Conservation (phyloP, 1,139 yeast genomes). For the Blastobotrys ciferrii region DNA sequence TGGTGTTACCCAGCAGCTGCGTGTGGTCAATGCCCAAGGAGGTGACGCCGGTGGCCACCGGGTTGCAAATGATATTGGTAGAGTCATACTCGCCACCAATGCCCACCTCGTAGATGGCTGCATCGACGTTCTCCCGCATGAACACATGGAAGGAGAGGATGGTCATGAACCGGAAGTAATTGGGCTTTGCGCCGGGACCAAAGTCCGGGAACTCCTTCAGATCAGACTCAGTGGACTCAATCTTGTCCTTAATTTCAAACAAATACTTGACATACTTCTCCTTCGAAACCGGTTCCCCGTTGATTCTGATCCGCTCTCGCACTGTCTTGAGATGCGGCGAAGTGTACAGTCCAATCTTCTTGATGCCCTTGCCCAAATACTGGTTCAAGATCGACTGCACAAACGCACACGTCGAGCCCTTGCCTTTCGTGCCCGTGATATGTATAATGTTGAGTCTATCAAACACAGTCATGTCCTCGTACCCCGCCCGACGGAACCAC, state of each 20-base stretch:
- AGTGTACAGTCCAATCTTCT: constrained; percentile 83
- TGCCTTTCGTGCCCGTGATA: constrained; percentile 97
- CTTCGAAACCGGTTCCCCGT: constrained; percentile 82
- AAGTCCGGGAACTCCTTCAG: constrained; percentile 64
- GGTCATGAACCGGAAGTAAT: constrained; percentile 89
- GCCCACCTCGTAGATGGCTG: constrained; percentile 96
- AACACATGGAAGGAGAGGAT: constrained; percentile 88
- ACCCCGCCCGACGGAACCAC: constrained; percentile 87
- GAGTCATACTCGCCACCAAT: constrained; percentile 98
- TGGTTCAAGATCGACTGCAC: constrained; percentile 75
- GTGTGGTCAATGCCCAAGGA: constrained; percentile 93
- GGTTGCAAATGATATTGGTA: constrained; percentile 77
- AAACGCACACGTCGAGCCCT: constrained; percentile 97
- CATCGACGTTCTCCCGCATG: constrained; percentile 78
- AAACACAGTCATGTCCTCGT: constrained; percentile 53
- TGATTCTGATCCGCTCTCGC: constrained; percentile 84
- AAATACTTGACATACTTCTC: constrained; percentile 81
- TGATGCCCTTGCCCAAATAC: constrained; percentile 44
- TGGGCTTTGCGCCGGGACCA: constrained; percentile 75
- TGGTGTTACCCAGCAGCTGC: constrained; percentile 79
- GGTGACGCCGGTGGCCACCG: constrained; percentile 83
- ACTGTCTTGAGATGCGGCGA: constrained; percentile 95
- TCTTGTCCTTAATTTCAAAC: constrained; percentile 88
- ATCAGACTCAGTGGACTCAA: constrained; percentile 60
- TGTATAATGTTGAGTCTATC: constrained; percentile 78